phyloP scores from a whole-genome alignment of 495 filamentous ascomycete species.

The Aspergillus homomorphus region DNA sequence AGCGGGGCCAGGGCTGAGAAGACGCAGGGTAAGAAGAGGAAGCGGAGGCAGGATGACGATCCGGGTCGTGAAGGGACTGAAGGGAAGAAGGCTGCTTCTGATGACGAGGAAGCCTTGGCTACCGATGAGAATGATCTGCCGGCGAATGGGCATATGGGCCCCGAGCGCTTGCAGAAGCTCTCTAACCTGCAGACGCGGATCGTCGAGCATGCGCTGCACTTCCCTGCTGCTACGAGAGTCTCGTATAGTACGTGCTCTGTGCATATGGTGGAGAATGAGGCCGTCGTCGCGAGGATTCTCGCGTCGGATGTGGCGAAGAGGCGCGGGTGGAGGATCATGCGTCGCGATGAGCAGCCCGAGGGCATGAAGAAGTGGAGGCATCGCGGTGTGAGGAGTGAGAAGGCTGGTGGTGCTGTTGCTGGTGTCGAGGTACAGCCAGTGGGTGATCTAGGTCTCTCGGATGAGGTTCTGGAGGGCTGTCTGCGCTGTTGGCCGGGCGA shows the following conservation, averaged over 20 bases:
- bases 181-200: constrained; percentile 75
- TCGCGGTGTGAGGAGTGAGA: constrained; percentile 54
- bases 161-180: constrained; percentile 62
- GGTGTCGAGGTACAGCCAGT: not conserved
- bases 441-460: constrained; percentile 33
- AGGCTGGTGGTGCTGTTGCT: constrained; percentile 9
- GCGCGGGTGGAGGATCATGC: constrained; percentile 73
- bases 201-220: constrained; percentile 77
- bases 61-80: not conserved
- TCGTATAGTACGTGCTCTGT: constrained; percentile 93
- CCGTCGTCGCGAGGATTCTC: constrained; percentile 70
- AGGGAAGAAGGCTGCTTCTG: constrained; percentile 11
- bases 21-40: constrained; percentile 30
- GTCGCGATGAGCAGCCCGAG: constrained; percentile 63
- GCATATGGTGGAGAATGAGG: constrained; percentile 81
- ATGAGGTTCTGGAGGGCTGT: constrained; percentile 66
- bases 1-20: constrained; percentile 14
- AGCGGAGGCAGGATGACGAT: constrained; percentile 39
- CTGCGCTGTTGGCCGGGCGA: constrained; percentile 78
- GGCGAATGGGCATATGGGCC: constrained; percentile 16
- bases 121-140: constrained; percentile 38
- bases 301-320: constrained; percentile 58
- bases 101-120: constrained; percentile 6
- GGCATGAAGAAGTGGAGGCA: constrained; percentile 70
- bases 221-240: constrained; percentile 72